Conservation (phyloP, 2,329 filamentous ascomycete genomes). For the Fusarium vanettenii region DNA sequence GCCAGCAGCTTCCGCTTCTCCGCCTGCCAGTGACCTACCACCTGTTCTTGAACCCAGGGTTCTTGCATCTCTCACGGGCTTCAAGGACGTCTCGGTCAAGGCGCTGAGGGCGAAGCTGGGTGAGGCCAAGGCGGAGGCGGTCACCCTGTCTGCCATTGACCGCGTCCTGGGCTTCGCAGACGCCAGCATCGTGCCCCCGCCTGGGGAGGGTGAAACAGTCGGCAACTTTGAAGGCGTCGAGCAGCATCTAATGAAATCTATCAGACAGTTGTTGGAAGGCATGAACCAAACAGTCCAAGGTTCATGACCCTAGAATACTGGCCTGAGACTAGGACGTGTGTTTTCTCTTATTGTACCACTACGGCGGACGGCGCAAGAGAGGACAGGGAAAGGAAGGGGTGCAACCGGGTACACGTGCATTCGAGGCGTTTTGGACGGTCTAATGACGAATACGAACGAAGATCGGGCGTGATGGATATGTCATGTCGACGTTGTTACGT, state of each 20-base stretch:
- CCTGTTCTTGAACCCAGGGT: conserved; percentile 54
- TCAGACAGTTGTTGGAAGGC: conserved; percentile 52
- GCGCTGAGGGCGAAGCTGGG: conserved; percentile 56
- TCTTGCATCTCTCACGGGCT: conserved; percentile 55
- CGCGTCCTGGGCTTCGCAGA: conserved; percentile 61
- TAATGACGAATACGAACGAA: conserved; percentile 41
- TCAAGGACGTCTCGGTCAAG: conserved; percentile 59
- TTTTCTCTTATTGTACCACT: background rate
- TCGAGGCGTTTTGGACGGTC: conserved; percentile 42
- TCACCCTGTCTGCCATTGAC: conserved; percentile 63
- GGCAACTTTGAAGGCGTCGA: conserved; percentile 55
- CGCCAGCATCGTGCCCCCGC: conserved; percentile 53
- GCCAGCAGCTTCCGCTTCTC: conserved; percentile 40
- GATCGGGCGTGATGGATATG: conserved; percentile 32
- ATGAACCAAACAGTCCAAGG: conserved; percentile 54
- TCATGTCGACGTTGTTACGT: conserved; percentile 21
- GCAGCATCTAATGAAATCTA: conserved; percentile 55
- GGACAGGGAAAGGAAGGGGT: conserved; percentile 14
- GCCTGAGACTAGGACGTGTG: background rate
- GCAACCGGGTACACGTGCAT: conserved; percentile 25
- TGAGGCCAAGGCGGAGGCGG: conserved; percentile 56
- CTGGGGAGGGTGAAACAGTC: conserved; percentile 47
- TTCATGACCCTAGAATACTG: background rate
- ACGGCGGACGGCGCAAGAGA: background rate
- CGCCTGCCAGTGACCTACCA: conserved; percentile 36